These are phyloP conservation scores for Penicillium expansum DNA, from an alignment of 2,329 filamentous ascomycete genomes.

Conservation along the genomic window DNA sequence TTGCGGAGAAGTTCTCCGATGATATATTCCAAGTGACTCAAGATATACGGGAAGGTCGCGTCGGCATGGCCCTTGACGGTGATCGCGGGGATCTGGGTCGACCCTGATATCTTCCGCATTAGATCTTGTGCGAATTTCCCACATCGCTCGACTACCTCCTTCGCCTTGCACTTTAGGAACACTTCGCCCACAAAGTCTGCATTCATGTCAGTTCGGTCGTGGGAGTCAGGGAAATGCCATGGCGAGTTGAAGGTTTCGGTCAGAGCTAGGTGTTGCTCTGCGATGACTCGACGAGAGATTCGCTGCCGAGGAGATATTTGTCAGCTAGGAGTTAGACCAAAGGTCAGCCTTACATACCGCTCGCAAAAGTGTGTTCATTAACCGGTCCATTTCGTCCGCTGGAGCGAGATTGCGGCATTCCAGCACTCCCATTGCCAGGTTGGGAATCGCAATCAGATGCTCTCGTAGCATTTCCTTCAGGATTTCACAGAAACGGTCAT, in stretches of 20 bases:
- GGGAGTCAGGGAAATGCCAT: conserved; percentile 81
- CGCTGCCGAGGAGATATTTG: conserved; percentile 52
- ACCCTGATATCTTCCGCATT: conserved; percentile 70
- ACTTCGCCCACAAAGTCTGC: conserved; percentile 93
- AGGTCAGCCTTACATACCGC: conserved; percentile 59
- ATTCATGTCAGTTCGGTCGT: conserved; percentile 59
- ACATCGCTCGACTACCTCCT: conserved; percentile 82
- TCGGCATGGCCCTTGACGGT: conserved; percentile 78
- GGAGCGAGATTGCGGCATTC: conserved; percentile 84
- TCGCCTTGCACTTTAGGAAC: conserved; percentile 87
- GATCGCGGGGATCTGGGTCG: conserved; percentile 73
- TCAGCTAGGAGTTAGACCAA: conserved; percentile 2
- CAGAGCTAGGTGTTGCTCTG: conserved; percentile 91
- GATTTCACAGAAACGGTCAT: conserved; percentile 78
- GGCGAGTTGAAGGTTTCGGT: conserved; percentile 91
- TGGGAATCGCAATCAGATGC: conserved; percentile 90
- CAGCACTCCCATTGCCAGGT: conserved; percentile 88
- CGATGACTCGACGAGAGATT: conserved; percentile 93
- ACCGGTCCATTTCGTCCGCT: conserved; percentile 77
- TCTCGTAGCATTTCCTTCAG: conserved; percentile 77
- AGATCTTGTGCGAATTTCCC: conserved; percentile 72
- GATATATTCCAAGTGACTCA: conserved; percentile 95
- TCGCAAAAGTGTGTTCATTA: conserved; percentile 91
- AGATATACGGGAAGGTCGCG: conserved; percentile 92
- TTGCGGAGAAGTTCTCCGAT: conserved; percentile 92